Evolutionary conservation across 2,329 filamentous ascomycete species (phyloP).

Genomic region (Trichophyton simii): DNA sequence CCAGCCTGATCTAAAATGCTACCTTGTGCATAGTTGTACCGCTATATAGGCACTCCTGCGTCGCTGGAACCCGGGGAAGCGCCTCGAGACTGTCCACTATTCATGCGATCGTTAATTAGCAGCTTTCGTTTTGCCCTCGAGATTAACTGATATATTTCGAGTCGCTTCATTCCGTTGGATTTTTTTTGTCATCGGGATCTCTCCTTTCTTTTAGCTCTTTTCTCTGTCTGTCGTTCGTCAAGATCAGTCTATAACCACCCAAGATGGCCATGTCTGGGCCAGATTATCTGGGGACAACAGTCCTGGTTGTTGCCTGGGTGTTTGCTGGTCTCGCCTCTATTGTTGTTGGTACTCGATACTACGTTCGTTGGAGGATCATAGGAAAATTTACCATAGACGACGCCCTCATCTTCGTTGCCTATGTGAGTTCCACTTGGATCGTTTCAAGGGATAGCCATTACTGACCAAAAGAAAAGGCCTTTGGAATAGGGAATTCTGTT

Average conservation of each 20-base stretch:
- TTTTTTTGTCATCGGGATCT: too few relatives aligned
- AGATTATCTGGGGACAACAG: neutral
- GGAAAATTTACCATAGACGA: neutral
- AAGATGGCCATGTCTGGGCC: neutral
- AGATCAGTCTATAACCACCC: neutral
- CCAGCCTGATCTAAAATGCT: neutral
- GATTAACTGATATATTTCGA: too few relatives aligned
- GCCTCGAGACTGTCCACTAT: too few relatives aligned
- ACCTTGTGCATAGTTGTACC: neutral
- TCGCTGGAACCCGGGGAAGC: neutral
- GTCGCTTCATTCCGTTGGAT: too few relatives aligned
- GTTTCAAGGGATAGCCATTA: too few relatives aligned
- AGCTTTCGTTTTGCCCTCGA: too few relatives aligned
- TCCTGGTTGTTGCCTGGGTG: neutral
- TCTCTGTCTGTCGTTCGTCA: too few relatives aligned
- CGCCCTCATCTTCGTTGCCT: neutral
- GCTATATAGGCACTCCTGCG: neutral
- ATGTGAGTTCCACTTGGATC: neutral
- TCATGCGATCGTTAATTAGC: too few relatives aligned
- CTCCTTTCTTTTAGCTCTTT: too few relatives aligned
- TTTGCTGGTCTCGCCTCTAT: neutral
- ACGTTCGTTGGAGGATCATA: neutral
- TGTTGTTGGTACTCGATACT: neutral
- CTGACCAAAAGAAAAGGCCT: constrained; percentile 1
- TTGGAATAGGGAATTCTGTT: constrained; percentile 5